Evolutionary conservation across 768 basidiomycete genomes (phyloP).

Genomic region (Flagelloscypha sp.): DNA sequence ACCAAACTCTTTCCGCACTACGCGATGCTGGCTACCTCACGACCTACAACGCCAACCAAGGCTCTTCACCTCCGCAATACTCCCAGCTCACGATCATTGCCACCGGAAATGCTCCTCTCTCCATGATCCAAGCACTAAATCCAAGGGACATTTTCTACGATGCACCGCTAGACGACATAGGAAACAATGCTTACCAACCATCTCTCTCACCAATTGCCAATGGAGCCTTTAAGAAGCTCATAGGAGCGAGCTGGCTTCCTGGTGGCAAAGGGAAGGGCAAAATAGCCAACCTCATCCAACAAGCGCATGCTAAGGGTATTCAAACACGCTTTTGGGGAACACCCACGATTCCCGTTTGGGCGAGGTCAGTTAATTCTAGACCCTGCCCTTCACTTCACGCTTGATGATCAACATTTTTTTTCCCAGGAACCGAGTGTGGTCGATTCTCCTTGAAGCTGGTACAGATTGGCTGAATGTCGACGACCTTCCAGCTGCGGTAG

Average conservation of each 20-base stretch:
- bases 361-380: constrained; percentile 8
- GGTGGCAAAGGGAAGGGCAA: constrained; percentile 29
- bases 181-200: constrained; percentile 31
- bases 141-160: constrained; percentile 46
- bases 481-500: constrained; percentile 37
- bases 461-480: constrained; percentile 48
- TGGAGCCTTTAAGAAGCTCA: constrained; percentile 33
- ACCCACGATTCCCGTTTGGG: constrained; percentile 38
- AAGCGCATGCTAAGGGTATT: constrained; percentile 37
- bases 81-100: constrained; percentile 38
- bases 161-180: constrained; percentile 30
- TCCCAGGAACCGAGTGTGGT: constrained; percentile 35
- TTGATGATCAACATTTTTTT: background rate
- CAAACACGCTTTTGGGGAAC: constrained; percentile 47
- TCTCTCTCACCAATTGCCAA: constrained; percentile 43
- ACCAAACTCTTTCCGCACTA: constrained; percentile 37
- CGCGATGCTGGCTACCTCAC: constrained; percentile 37
- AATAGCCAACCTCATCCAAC: constrained; percentile 29
- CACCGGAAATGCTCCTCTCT: constrained; percentile 45
- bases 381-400: background rate
- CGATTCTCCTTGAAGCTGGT: constrained; percentile 30
- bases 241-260: constrained; percentile 42
- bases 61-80: too few relatives aligned
- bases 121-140: constrained; percentile 32
- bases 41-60: constrained; percentile 26